phyloP scores from a whole-genome alignment of 2,329 filamentous ascomycete species.

The Didymella glomerata region DNA sequence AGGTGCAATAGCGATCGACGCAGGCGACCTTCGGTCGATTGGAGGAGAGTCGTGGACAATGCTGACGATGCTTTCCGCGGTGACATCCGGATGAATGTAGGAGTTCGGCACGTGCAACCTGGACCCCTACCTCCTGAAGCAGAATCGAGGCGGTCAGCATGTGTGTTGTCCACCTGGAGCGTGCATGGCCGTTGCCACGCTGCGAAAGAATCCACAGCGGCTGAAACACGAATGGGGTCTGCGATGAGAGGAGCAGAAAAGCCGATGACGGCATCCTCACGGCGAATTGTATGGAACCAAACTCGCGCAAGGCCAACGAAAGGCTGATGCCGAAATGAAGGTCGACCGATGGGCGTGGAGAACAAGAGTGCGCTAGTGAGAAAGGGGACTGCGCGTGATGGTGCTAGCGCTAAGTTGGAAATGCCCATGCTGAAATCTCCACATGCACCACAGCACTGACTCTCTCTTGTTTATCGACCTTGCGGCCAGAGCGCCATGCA shows the following conservation, averaged over 20 bases:
- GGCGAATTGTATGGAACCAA: constrained; percentile 18
- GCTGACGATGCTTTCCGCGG: constrained; percentile 7
- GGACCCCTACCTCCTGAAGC: constrained; percentile 2
- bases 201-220: constrained; percentile 10
- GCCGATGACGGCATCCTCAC: constrained; percentile 21
- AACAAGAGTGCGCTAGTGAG: constrained; percentile 5
- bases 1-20: constrained; percentile 22
- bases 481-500: constrained; percentile 21
- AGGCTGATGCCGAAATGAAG: constrained; percentile 23
- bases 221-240: constrained; percentile 18
- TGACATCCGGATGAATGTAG: constrained; percentile 18
- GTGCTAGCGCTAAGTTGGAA: constrained; percentile 4
- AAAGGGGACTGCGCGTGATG: constrained; percentile 6
- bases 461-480: constrained; percentile 16
- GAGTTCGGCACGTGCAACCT: constrained; percentile 10
- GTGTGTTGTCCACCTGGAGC: constrained; percentile 11
- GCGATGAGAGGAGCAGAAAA: constrained; percentile 11
- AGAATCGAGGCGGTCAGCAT: constrained; percentile 16
- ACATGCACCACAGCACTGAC: constrained; percentile 18
- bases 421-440: constrained; percentile 13
- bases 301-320: constrained; percentile 8
- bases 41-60: constrained; percentile 14
- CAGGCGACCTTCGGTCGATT: constrained; percentile 17
- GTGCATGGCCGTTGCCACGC: constrained; percentile 18
- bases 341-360: constrained; percentile 18